Evolutionary conservation across 495 filamentous ascomycete genomes (phyloP).

Genomic region (Durotheca rogersii): DNA sequence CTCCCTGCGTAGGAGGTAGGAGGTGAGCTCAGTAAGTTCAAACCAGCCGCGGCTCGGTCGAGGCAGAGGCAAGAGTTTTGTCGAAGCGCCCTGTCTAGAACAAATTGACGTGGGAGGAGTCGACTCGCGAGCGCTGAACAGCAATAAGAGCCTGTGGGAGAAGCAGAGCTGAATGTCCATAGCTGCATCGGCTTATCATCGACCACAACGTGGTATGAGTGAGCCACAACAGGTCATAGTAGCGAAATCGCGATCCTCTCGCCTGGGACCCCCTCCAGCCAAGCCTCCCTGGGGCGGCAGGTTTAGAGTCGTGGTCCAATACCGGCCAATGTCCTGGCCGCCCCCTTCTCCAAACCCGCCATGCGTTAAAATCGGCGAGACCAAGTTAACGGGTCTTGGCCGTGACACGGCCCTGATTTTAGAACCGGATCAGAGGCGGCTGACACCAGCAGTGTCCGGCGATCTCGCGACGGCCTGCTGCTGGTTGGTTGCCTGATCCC

Average conservation of each 20-base stretch:
- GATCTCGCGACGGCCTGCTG: no score
- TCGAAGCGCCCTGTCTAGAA: no score
- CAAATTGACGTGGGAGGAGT: no score
- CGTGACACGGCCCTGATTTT: slow-evolving; percentile 17
- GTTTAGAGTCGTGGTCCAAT: slow-evolving; percentile 22
- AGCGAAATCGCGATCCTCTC: slow-evolving; percentile 26
- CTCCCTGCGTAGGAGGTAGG: background rate
- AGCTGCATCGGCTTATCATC: slow-evolving; percentile 23
- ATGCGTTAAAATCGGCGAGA: slow-evolving; percentile 11
- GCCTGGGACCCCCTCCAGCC: slow-evolving; percentile 13
- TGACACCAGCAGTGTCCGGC: slow-evolving; percentile 14
- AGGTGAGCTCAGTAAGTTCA: slow-evolving; percentile 1
- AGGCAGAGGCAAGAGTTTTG: slow-evolving; percentile 11
- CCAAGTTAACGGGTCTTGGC: slow-evolving; percentile 24
- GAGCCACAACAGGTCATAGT: slow-evolving; percentile 10
- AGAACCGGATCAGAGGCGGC: slow-evolving; percentile 15
- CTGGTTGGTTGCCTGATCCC: no score
- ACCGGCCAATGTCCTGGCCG: slow-evolving; percentile 9
- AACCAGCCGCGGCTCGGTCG: slow-evolving; percentile 9
- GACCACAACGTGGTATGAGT: slow-evolving; percentile 8
- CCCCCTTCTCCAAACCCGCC: background rate
- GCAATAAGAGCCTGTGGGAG: slow-evolving; percentile 2
- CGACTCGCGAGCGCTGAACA: no score
- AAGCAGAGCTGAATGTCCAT: slow-evolving; percentile 3
- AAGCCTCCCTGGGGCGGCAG: slow-evolving; percentile 5